A percentile compares a stretch with the other conserved stretches of the same genome.
These are phyloP conservation scores for Alternaria sp. DNA, from an alignment of 2,329 filamentous ascomycete species.

Conservation along the genomic window DNA sequence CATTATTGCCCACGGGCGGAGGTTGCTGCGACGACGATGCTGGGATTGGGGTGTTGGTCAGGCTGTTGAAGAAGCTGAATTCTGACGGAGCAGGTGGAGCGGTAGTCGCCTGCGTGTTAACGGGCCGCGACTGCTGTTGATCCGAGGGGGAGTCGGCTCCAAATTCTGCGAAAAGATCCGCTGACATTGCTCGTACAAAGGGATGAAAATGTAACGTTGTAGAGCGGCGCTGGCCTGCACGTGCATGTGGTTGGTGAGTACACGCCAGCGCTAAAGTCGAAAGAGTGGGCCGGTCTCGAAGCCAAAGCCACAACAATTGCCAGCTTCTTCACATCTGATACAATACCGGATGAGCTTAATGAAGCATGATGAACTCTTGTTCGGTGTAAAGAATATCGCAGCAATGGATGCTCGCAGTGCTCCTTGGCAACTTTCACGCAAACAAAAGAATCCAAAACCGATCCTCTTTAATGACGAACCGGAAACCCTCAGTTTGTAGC, in stretches of 20 bases:
- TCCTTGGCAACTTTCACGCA: too few relatives aligned
- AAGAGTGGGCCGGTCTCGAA: slow-evolving; percentile 10
- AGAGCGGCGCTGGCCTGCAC: slow-evolving; percentile 14
- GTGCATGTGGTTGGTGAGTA: slow-evolving; percentile 18
- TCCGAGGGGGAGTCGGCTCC: slow-evolving; percentile 26
- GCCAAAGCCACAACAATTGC: neutral
- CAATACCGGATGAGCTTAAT: neutral
- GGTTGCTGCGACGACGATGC: slow-evolving; percentile 24
- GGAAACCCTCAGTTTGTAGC: too few relatives aligned
- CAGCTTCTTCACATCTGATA: neutral
- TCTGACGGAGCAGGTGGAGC: slow-evolving; percentile 21
- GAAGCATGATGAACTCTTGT: neutral
- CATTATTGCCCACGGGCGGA: slow-evolving; percentile 17
- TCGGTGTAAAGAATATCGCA: neutral
- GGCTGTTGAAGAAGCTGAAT: slow-evolving; percentile 49
- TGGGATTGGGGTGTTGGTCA: slow-evolving; percentile 28
- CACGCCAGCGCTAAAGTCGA: slow-evolving; percentile 28
- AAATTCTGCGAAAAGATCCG: slow-evolving; percentile 49
- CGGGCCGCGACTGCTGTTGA: slow-evolving; percentile 22
- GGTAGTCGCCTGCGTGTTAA: neutral
- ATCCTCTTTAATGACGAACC: too few relatives aligned
- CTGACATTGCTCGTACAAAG: slow-evolving; percentile 38
- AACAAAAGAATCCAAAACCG: too few relatives aligned
- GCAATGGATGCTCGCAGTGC: neutral
- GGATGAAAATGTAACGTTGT: slow-evolving; percentile 12